A percentile compares a stretch with the other conserved stretches of the same genome.
These are phyloP conservation scores for Agrocybe praecox DNA, from an alignment of 768 basidiomycete genomes.

Conservation along the genomic window DNA sequence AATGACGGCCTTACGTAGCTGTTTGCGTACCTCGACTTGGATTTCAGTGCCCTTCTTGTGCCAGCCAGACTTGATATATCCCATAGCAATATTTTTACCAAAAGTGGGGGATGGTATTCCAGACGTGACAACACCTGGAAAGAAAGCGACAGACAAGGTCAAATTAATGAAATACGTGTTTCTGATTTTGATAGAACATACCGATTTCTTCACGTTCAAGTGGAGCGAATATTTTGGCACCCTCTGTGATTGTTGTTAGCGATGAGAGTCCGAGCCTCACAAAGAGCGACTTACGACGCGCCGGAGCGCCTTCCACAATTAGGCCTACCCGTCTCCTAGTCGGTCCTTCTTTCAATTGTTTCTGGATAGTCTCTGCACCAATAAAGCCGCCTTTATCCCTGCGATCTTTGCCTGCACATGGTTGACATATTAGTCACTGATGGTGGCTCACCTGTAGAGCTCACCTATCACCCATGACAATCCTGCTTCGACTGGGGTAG, in stretches of 20 bases:
- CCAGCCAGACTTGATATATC: constrained; percentile 69
- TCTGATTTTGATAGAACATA: constrained; percentile 29
- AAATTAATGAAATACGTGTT: constrained; percentile 2
- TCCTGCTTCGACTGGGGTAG: constrained; percentile 88
- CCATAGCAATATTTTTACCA: constrained; percentile 95
- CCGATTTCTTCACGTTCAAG: constrained; percentile 61
- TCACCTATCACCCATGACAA: constrained; percentile 91
- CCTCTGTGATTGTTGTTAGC: constrained; percentile 49
- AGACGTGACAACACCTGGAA: constrained; percentile 77
- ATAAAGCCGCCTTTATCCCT: constrained; percentile 74
- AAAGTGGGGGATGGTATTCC: constrained; percentile 95
- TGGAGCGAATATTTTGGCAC: constrained; percentile 71
- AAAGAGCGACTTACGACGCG: constrained; percentile 60
- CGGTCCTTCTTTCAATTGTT: constrained; percentile 81
- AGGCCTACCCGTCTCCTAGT: constrained; percentile 80
- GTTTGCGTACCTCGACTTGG: constrained; percentile 82
- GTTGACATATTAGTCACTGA: neutral
- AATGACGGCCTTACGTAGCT: constrained; percentile 72
- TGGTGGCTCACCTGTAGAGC: constrained; percentile 17
- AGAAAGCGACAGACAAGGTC: constrained; percentile 4
- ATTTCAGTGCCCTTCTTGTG: constrained; percentile 93
- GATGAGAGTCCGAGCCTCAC: constrained; percentile 6
- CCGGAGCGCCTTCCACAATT: constrained; percentile 82
- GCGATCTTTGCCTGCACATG: constrained; percentile 74
- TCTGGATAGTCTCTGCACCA: constrained; percentile 71